These are phyloP conservation scores for Pichia scutulata DNA, from an alignment of 805 yeast species.

Conservation along the genomic window DNA sequence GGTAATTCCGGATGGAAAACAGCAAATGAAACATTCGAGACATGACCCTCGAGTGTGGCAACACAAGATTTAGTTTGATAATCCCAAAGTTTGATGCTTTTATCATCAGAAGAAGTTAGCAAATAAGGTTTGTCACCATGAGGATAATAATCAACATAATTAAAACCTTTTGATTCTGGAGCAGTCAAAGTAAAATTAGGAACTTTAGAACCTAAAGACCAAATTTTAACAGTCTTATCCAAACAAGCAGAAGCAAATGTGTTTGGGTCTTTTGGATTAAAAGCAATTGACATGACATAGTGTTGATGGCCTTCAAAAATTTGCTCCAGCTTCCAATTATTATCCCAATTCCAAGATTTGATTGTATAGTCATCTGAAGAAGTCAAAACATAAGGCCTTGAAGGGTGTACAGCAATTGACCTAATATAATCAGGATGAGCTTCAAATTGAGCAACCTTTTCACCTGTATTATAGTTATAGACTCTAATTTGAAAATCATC, in stretches of 20 bases:
- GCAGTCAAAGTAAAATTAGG: constrained; percentile 92
- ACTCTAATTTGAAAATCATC: constrained; percentile 94
- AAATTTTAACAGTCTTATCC: constrained; percentile 92
- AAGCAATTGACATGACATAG: constrained; percentile 87
- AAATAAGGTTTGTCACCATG: constrained; percentile 95
- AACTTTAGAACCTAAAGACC: constrained; percentile 82
- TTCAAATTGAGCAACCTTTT: constrained; percentile 89
- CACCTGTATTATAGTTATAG: constrained; percentile 92
- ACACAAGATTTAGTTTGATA: constrained; percentile 95
- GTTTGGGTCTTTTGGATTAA: constrained; percentile 95
- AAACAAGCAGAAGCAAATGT: constrained; percentile 96
- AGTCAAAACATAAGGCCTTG: constrained; percentile 81
- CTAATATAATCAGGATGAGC: constrained; percentile 98
- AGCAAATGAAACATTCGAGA: constrained; percentile 93
- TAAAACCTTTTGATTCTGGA: constrained; percentile 90
- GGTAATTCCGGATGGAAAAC: constrained; percentile 98
- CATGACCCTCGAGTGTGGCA: constrained; percentile 89
- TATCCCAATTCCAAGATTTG: constrained; percentile 97
- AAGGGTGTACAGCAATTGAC: constrained; percentile 88
- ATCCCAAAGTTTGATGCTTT: constrained; percentile 87
- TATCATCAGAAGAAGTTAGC: constrained; percentile 86
- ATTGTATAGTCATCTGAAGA: constrained; percentile 89
- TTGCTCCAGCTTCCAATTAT: constrained; percentile 83
- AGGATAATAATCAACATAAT: constrained; percentile 94
- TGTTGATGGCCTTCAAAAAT: constrained; percentile 93